Evolutionary conservation across 2,329 filamentous ascomycete species (phyloP), one percentile per base, ranked within the genome.

Genomic region (Fusarium sororula): DNA sequence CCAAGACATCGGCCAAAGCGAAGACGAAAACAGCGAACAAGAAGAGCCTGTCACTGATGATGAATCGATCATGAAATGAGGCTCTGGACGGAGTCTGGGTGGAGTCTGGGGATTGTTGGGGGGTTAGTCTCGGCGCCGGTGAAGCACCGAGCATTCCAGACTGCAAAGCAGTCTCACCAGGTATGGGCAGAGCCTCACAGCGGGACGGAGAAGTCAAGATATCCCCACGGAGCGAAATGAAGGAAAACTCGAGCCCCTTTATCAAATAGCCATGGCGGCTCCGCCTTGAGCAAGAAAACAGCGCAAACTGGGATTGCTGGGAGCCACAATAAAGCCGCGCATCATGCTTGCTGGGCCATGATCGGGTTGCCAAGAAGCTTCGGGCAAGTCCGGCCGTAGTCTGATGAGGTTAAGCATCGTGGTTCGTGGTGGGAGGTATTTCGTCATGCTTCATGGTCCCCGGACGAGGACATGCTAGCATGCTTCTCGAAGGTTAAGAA

Each of bases 1-100:
- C 55, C 84, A 85, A 50, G 80, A 83, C 15, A 81, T 86, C 57
- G 84, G 83, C 32, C 81, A 83, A 53, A 84, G 82, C 64, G 82
- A 84, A 58, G 82, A 82, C 28, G 76, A 77, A 59, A 68, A 77
- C 39, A 76, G 71, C 44, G 75, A 77, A 48, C 58, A 68, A 58
- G 71, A 76, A 50, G 69, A 75, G 53, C 64, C 67, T 51, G 70
- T 73, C 60, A 62, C 70, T 54, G 70, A 74, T 57, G 70, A 78
- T 68, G 77, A 75, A 70, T 56, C 62, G 53, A 47, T 45, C 47
- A 74, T 68, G 57, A 72, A 78, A 70, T 67, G 71, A 75, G 72
- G 66, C 66, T 75, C 63, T 68, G 30, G 44, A 70, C 71, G 70
- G 65, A 56, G 65, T 48, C 63, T 47, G 26, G 66, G 70, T 71